These are phyloP conservation scores for Agaricus bisporus DNA, from an alignment of 768 basidiomycete species.

Conservation along the genomic window DNA sequence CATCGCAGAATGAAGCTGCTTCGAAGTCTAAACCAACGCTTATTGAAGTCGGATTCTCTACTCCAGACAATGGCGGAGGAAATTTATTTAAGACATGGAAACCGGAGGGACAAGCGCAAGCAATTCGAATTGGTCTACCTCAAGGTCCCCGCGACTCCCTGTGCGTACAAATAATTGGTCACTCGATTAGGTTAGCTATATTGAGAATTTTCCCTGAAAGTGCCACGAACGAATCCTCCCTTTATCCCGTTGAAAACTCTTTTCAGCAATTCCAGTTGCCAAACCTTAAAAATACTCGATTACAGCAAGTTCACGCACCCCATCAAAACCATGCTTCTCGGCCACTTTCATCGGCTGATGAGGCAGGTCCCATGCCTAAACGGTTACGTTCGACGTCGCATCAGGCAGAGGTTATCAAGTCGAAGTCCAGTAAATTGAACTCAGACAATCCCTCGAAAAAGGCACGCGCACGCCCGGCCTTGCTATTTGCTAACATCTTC, in stretches of 20 bases:
- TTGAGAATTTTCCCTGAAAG: conserved; percentile 26
- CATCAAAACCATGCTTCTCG: conserved; percentile 50
- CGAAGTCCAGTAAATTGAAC: conserved; percentile 55
- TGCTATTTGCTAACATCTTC: conserved; percentile 84
- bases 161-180: conserved; percentile 31
- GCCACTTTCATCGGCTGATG: conserved; percentile 78
- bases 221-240: conserved; percentile 46
- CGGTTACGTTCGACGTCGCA: conserved; percentile 61
- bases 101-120: conserved; percentile 43
- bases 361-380: conserved; percentile 73
- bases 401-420: conserved; percentile 45
- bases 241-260: conserved; percentile 45
- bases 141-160: conserved; percentile 54
- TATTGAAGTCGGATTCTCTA: conserved; percentile 73
- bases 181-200: conserved; percentile 4
- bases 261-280: conserved; percentile 29
- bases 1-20: conserved; percentile 45
- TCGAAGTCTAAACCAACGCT: conserved; percentile 42
- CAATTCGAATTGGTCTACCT: conserved; percentile 52
- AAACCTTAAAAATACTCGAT: conserved; percentile 37
- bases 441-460: conserved; percentile 77
- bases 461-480: conserved; percentile 87
- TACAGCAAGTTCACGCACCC: conserved; percentile 32
- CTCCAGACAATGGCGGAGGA: conserved; percentile 56
- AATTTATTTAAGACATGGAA: conserved; percentile 56